Evolutionary conservation across 2,329 filamentous ascomycete species (phyloP), one percentile per base, ranked within the genome.

Genomic region (Emericellopsis cladophorae): DNA sequence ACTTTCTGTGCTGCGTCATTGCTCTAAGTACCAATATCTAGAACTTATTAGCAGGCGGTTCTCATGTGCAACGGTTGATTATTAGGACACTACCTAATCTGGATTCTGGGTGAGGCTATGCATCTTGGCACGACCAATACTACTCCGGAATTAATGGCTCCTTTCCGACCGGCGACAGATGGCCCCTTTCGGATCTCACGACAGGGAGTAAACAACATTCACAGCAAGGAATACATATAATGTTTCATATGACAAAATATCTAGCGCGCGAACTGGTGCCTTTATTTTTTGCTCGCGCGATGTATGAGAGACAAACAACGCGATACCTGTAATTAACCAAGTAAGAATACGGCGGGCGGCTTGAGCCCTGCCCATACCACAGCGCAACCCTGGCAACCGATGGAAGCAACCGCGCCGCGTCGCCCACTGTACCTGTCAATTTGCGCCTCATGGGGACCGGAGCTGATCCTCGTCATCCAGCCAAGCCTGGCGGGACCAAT

Each of bases 361-460:
- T 32, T 6, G n/a, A n/a, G n/a, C n/a, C n/a, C n/a, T n/a, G n/a
- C n/a, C n/a, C n/a, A n/a, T n/a, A n/a, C n/a, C n/a, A n/a, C n/a
- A n/a, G n/a, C n/a, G n/a, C n/a, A n/a, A 15, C 36, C 36, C 36
- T 18, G 36, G 21, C 18, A 21, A 21, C 36, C 36, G 36, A 37
- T 37, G 36, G 36, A 37, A 36, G 14, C 16, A n/a, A 16, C 34
- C 10, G 34, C 12, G 14, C 7, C 10, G n/a, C 16, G 7, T 4
- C 6, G 15, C 6, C 36, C 36, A 24, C 36, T 37, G 36, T 37
- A 37, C 36, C 36, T 37, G 36, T 37, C 36, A 37, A 37, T 37
- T 10, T 10, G 36, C 18, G 36, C 36, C 36, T 24, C 16, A 6
- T 37, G 9, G 36, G 36, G 36, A 37, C 18, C 5, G 18, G 18